A percentile compares a stretch with the other conserved stretches of the same genome.
phyloP scores from a whole-genome alignment of 306 rosid genomes.

The Abrus pulchellus region DNA sequence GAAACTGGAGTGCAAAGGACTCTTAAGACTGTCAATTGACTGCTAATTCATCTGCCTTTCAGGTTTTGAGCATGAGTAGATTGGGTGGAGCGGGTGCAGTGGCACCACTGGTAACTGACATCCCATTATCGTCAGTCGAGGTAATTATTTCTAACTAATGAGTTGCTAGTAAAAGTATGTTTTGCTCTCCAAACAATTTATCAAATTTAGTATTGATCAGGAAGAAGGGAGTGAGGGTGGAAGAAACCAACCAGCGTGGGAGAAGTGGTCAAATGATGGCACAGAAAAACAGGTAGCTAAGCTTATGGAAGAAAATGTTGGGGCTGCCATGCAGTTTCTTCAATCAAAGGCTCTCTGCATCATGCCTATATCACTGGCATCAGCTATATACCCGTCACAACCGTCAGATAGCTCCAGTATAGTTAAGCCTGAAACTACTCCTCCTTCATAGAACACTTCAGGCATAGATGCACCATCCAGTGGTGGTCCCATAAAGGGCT shows the following conservation, averaged over 20 bases:
- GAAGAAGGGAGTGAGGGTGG: conserved; percentile 87
- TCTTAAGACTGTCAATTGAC: background rate
- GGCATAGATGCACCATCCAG: conserved; percentile 15
- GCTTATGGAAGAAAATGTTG: conserved; percentile 97
- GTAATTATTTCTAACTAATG: conserved; percentile 51
- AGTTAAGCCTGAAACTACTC: conserved; percentile 83
- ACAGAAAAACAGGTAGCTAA: conserved; percentile 90
- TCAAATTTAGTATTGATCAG: conserved; percentile 52
- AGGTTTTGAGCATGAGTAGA: conserved; percentile 99
- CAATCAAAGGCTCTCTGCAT: conserved; percentile 96
- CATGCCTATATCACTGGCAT: conserved; percentile 94
- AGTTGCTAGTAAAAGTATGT: background rate
- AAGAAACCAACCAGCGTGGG: conserved; percentile 94
- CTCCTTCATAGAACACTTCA: conserved; percentile 70
- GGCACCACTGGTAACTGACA: conserved; percentile 93
- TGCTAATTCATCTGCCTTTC: conserved; percentile 49
- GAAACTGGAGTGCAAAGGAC: conserved; percentile 25
- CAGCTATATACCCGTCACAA: conserved; percentile 90
- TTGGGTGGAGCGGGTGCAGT: conserved; percentile 99
- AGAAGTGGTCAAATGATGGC: conserved; percentile 94
- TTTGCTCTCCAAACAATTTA: conserved; percentile 13
- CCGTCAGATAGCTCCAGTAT: conserved; percentile 79
- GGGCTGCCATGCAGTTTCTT: conserved; percentile 96
- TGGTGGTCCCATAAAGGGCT: conserved; percentile 43
- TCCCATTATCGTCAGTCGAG: conserved; percentile 93